Evolutionary conservation across 2,329 filamentous ascomycete genomes (phyloP).

Genomic region (Colletotrichum sp.): DNA sequence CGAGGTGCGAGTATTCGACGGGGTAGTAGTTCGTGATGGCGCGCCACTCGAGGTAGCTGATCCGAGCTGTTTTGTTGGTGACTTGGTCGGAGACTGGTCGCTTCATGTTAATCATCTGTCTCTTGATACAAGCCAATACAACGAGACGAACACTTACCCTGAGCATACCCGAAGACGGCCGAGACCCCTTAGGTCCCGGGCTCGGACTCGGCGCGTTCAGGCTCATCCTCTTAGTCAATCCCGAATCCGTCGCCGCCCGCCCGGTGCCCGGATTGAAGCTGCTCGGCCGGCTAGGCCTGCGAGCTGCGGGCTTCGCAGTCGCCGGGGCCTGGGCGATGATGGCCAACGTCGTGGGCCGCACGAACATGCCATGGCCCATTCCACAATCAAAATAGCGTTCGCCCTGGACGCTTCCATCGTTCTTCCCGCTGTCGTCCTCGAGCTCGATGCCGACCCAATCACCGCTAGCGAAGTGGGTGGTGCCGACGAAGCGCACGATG

Average conservation of each 20-base stretch:
- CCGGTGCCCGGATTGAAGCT: constrained; percentile 50
- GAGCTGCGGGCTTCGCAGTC: constrained; percentile 36
- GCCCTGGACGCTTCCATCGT: constrained; percentile 89
- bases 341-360: constrained; percentile 73
- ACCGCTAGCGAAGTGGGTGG: constrained; percentile 79
- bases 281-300: constrained; percentile 50
- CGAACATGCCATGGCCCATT: constrained; percentile 82
- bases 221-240: constrained; percentile 67
- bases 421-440: constrained; percentile 83
- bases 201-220: constrained; percentile 76
- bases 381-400: constrained; percentile 87
- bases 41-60: constrained; percentile 59
- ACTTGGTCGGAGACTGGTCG: constrained; percentile 75
- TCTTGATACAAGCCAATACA: background rate
- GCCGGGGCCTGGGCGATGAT: constrained; percentile 56
- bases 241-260: constrained; percentile 54
- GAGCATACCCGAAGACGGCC: constrained; percentile 60
- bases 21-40: constrained; percentile 69
- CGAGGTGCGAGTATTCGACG: constrained; percentile 57
- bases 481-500: constrained; percentile 81
- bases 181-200: constrained; percentile 62
- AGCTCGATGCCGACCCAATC: constrained; percentile 93
- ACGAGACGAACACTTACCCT: constrained; percentile 44
- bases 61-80: constrained; percentile 75
- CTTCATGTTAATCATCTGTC: background rate